Evolutionary conservation across 805 yeast genomes (phyloP), one percentile per base, ranked within the genome.

Genomic region (Tetrapisispora phaffii): DNA sequence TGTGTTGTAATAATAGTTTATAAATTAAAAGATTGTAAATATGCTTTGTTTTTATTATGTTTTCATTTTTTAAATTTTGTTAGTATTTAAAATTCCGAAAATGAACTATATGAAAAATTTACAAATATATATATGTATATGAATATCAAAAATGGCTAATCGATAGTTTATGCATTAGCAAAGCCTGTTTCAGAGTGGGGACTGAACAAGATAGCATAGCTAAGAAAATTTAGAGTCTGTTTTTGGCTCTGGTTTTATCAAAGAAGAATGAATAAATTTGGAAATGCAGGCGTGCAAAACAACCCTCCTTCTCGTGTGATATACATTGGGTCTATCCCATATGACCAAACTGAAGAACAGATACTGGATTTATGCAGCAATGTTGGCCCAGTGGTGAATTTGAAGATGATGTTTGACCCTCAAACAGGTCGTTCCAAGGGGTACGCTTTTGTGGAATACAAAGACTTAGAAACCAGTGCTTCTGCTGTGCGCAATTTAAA

Each of bases 311-410:
- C 44, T 2, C 34, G 40, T 7, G 44, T 17, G 29, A 82, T 87
- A 2, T 84, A 84, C 56, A 76, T 89, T 35, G 95, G 96, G 3
- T 82, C 86, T 15, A 84, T 90, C 33, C 97, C 97, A 1, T 87
- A 80, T 59, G 97, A 90, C 57, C 87, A 85, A 58, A 85, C 96
- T 0, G 97, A 90, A 60, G 95, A 87, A 55, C 97, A 89, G 62
- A 82, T 90, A n/a, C 65, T 77, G 52, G 95, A 85, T 50, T 77
- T 90, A 13, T 94, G 95, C 49, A 71, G 74, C 46, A 80, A 94
- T 1, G 93, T 86, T 2, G 97, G 97, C 1, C 96, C 97, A 0
- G 90, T 90, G 1, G 74, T 76, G 22, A 77, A 76, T 45, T 68
- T 86, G 47, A 80, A 82, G 59, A 73, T 90, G 57, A 73, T 86